A percentile compares a stretch with the other conserved stretches of the same genome.
These are phyloP conservation scores for Hura crepitans DNA, from an alignment of 441 rosid species.

Conservation along the genomic window DNA sequence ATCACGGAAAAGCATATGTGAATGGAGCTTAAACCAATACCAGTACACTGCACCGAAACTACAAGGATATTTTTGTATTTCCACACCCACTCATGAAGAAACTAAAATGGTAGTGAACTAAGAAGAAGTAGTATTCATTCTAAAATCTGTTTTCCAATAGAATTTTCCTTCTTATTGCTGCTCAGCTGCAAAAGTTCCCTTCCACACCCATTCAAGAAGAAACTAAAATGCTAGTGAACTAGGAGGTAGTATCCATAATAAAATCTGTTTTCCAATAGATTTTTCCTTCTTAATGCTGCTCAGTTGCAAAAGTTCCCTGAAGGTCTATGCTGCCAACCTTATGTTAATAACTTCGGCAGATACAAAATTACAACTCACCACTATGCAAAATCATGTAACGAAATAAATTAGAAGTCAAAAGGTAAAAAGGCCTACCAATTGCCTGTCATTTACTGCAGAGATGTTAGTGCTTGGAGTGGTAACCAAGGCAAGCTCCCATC, in stretches of 20 bases:
- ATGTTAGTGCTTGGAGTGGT: conserved; percentile 63
- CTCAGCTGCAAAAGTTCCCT: too few species aligned
- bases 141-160: neutral
- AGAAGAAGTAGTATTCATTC: neutral
- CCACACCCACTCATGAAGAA: neutral
- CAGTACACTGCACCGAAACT: too few species aligned
- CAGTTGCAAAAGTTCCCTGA: neutral
- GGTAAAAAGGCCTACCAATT: conserved; percentile 53
- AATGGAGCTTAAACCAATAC: too few species aligned
- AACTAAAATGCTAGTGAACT: neutral
- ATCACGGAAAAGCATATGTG: too few species aligned
- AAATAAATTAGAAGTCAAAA: neutral
- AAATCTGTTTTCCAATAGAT: too few species aligned
- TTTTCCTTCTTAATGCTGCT: too few species aligned
- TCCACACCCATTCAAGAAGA: neutral
- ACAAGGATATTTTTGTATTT: too few species aligned
- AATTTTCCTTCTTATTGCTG: too few species aligned
- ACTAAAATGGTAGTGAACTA: neutral
- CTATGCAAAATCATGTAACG: too few species aligned
- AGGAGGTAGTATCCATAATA: neutral
- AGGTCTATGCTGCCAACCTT: neutral
- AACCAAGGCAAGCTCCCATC: conserved; percentile 96
- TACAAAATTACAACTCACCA: neutral
- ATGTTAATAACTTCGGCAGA: neutral
- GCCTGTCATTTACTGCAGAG: conserved; percentile 73